phyloP scores from a whole-genome alignment of 768 basidiomycete species.

The Suillus luteus region DNA sequence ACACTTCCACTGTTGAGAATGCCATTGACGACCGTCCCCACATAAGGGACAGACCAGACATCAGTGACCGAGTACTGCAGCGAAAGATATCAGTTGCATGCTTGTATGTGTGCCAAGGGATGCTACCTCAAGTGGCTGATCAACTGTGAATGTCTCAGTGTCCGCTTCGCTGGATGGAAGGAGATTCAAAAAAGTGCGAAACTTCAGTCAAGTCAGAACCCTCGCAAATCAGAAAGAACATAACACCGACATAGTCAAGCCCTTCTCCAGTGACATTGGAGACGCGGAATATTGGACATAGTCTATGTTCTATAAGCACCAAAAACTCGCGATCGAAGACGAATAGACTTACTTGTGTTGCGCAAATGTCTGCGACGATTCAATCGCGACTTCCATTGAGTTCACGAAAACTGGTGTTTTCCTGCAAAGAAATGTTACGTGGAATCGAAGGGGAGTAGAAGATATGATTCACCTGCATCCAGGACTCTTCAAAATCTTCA shows the following conservation, averaged over 20 bases:
- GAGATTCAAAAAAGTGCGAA: slow-evolving; percentile 89
- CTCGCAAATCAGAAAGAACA: background rate
- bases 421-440: slow-evolving; percentile 38
- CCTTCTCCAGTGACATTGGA: slow-evolving; percentile 97
- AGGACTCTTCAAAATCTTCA: slow-evolving; percentile 89
- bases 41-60: slow-evolving; percentile 86
- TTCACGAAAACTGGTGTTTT: slow-evolving; percentile 86
- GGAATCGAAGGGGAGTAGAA: slow-evolving; percentile 2
- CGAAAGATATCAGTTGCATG: slow-evolving; percentile 11
- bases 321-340: background rate
- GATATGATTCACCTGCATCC: slow-evolving; percentile 72
- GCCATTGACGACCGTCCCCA: slow-evolving; percentile 83
- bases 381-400: slow-evolving; percentile 78
- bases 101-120: background rate
- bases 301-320: slow-evolving; percentile 40
- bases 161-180: slow-evolving; percentile 87
- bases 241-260: slow-evolving; percentile 61
- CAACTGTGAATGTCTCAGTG: slow-evolving; percentile 73
- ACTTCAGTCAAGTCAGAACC: slow-evolving; percentile 39
- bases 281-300: slow-evolving; percentile 89
- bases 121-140: slow-evolving; percentile 77
- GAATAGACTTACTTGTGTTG: slow-evolving; percentile 58
- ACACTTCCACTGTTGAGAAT: slow-evolving; percentile 76
- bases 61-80: slow-evolving; percentile 80
- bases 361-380: slow-evolving; percentile 72